Evolutionary conservation across 305 asterid genomes (phyloP), one percentile per base, ranked within the genome.

Genomic region (Ajuga reptans): DNA sequence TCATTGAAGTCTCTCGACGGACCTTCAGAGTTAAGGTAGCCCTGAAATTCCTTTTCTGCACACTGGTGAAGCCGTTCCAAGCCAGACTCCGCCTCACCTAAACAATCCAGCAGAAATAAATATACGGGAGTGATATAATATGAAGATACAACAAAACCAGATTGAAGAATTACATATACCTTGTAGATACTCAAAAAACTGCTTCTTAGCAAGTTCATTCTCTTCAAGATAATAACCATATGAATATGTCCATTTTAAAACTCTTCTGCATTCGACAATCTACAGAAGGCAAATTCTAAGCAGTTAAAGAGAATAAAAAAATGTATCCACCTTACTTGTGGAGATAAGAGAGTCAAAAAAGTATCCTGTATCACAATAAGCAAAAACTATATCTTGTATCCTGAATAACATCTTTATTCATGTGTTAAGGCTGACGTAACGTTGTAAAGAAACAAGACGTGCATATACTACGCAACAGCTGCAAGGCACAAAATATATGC

Each of bases 1-100:
- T 90, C 96, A 75, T 90, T 90, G 75, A 90, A 92, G 36, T 85
- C 93, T 60, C 74, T 81, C 3, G 91, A 83, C 49, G 90, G 89
- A 72, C 92, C 85, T 68, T 88, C 91, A 24, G 88, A 84, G 74
- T 78, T 80, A 59, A 92, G 91, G 79, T 72, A 86, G 9, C 73
- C 89, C 68, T 84, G 91, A 66, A 87, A 83, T 80, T 91, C 95
- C 84, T 91, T 91, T 84, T 91, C 97, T 4, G 96, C 96, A 71
- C 97, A 91, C 73, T 89, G 97, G 78, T 91, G 97, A 65, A 91
- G 96, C 73, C 97, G 80, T 82, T 91, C 96, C 80, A 92, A 78
- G 51, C 98, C 98, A 60, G 97, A 84, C 80, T 92, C 98, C 9
- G 97, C 97, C 78, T 92, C 98, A 33, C 98, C 98, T 92, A 65